These are phyloP conservation scores for Penicillium sclerotiorum DNA, from an alignment of 2,329 filamentous ascomycete genomes.

Conservation along the genomic window DNA sequence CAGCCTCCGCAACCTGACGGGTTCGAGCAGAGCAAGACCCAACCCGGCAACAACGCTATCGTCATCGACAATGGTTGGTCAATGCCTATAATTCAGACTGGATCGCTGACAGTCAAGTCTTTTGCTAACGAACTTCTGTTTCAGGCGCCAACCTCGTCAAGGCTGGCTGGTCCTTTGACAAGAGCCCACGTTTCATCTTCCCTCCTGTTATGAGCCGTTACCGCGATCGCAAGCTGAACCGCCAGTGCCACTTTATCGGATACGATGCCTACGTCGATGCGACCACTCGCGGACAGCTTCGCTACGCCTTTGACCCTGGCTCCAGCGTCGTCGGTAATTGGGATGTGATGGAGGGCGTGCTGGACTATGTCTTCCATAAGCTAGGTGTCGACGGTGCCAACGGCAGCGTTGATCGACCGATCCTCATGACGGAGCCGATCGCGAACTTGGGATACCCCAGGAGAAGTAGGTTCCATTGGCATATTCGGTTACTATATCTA, in stretches of 20 bases:
- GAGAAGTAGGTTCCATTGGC: slow-evolving; percentile 66
- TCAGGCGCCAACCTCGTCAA: slow-evolving; percentile 84
- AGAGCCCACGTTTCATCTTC: slow-evolving; percentile 74
- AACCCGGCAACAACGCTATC: slow-evolving; percentile 70
- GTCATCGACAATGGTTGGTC: slow-evolving; percentile 92
- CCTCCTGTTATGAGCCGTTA: slow-evolving; percentile 94
- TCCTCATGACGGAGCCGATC: slow-evolving; percentile 94
- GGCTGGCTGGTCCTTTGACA: slow-evolving; percentile 94
- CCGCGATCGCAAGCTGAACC: slow-evolving; percentile 88
- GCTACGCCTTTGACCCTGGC: slow-evolving; percentile 86
- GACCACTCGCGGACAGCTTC: slow-evolving; percentile 84
- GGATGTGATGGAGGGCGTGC: slow-evolving; percentile 92
- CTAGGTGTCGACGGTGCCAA: slow-evolving; percentile 76
- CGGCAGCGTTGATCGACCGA: slow-evolving; percentile 77
- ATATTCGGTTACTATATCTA: slow-evolving; percentile 15
- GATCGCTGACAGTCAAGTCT: not conserved
- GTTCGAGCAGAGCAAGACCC: slow-evolving; percentile 67
- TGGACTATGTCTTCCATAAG: slow-evolving; percentile 95
- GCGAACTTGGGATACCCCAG: slow-evolving; percentile 87
- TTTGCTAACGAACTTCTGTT: slow-evolving; percentile 1
- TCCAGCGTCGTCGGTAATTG: slow-evolving; percentile 94
- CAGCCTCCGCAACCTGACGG: slow-evolving; percentile 65
- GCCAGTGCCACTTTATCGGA: slow-evolving; percentile 89
- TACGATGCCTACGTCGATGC: slow-evolving; percentile 94
- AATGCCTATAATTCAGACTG: not conserved